Base-by-base conservation (phyloP, 169 alveolate genomes). In the Eimeria zaria region DNA sequence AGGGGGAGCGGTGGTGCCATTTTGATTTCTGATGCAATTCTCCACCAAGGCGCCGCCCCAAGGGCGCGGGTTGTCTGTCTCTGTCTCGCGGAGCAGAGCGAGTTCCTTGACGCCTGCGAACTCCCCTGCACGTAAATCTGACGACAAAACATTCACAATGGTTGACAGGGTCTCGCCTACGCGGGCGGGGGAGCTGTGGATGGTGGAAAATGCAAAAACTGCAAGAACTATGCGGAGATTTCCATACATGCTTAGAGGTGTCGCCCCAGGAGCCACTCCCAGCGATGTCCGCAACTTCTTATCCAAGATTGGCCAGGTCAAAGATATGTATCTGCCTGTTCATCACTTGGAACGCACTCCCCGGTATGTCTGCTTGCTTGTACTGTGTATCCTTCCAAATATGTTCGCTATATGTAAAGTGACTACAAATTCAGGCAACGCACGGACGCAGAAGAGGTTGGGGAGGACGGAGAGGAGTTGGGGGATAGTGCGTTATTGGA, bases 21-120 rank as follows among this genome's bases (percentile, higher is more conserved):
- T 11, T 44, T 51, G 46, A 41, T 87, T 87, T 87, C 94, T 87
- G 67, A 87, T 87, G 94, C 83, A 62, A 64, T 87, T 87, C 83
- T 62, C 83, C 62, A 87, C 94, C 33, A 60, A 87, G 83, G 53
- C 48, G 55, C 94, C 83, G 94, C 83, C 83, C 83, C 94, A 87
- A 74, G 94, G 94, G 94, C 94, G 81, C 71, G 84, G 83, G 44
- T 41, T 87, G 60, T 87, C 94, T 12, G 94, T 87, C 51, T 87
- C 94, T 87, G 83, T 87, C n/a, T 87, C 94, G 55, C 94, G 94
- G 94, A 87, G 94, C 83, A 87, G 94, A 48, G 94, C 60, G 62
- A 87, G 94, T 74, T 87, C 94, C 53, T 36, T 64, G 60, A 60
- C 94, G 6, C 83, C 94, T 51, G 83, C 94, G 46, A 78, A 74